Evolutionary conservation across 371 early-diverging fungal genomes (phyloP).

Genomic region (Lichtheimia ramosa): DNA sequence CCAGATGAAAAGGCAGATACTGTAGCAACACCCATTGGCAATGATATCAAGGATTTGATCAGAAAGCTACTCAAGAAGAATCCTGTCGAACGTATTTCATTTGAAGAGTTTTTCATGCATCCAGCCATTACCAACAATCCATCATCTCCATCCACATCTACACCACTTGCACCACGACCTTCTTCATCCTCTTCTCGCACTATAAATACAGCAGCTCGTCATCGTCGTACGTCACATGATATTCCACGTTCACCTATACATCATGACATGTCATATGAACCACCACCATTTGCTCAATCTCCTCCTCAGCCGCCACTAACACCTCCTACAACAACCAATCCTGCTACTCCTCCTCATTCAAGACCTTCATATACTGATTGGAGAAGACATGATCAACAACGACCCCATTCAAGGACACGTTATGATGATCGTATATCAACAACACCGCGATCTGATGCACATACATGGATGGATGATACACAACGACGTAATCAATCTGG

Average conservation of each 20-base stretch:
- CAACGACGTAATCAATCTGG: constrained; percentile 5
- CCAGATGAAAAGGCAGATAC: constrained; percentile 69
- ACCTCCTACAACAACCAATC: not conserved
- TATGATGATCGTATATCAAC: not conserved
- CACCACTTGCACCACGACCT: not conserved
- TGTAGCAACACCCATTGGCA: constrained; percentile 37
- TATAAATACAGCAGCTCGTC: not conserved
- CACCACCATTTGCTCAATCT: constrained; percentile 37
- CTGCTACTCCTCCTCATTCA: not conserved
- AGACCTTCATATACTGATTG: not conserved
- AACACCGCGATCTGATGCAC: not conserved
- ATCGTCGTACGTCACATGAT: not conserved
- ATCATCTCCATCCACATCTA: constrained; percentile 2
- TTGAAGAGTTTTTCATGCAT: constrained; percentile 92
- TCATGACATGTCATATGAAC: constrained; percentile 19
- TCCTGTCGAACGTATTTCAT: constrained; percentile 84
- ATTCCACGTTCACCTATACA: not conserved
- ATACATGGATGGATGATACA: not conserved
- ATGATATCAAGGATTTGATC: constrained; percentile 83
- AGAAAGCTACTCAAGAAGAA: constrained; percentile 79
- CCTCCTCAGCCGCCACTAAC: constrained; percentile 6
- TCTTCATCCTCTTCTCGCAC: constrained; percentile 6
- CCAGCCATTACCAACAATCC: constrained; percentile 51
- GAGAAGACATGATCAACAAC: not conserved
- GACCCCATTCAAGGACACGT: too few relatives aligned